Percentiles rank a stretch among this genome's conserved stretches.
Conservation (phyloP, 108 stramenopile species). For the Epipyxis sp. region DNA sequence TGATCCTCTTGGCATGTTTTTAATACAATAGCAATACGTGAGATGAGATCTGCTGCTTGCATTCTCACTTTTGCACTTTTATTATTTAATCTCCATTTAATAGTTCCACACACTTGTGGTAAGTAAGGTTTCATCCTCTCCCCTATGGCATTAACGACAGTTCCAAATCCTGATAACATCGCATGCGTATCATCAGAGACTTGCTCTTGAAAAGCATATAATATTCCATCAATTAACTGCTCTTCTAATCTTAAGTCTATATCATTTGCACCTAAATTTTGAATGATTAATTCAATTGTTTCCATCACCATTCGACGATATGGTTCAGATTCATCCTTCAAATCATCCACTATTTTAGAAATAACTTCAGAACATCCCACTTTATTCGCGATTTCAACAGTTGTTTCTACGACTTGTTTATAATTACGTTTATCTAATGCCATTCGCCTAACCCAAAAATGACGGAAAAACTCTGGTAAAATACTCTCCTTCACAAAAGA, state of each 20-base stretch:
- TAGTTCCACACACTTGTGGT: constrained; percentile 93
- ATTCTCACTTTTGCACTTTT: constrained; percentile 93
- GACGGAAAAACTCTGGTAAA: constrained; percentile 90
- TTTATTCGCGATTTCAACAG: constrained; percentile 95
- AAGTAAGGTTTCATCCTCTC: constrained; percentile 93
- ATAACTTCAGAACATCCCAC: constrained; percentile 93
- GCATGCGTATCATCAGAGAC: constrained; percentile 51
- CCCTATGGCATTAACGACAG: constrained; percentile 90
- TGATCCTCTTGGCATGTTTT: constrained; percentile 95
- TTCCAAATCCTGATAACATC: constrained; percentile 96
- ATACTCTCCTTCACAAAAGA: constrained; percentile 93
- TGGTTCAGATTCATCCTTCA: constrained; percentile 98
- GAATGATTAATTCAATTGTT: constrained; percentile 81
- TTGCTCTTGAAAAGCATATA: constrained; percentile 99
- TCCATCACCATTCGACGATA: constrained; percentile 99
- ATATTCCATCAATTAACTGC: constrained; percentile 92
- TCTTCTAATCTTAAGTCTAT: constrained; percentile 94
- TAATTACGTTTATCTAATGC: constrained; percentile 94
- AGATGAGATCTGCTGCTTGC: constrained; percentile 98
- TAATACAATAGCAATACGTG: constrained; percentile 94
- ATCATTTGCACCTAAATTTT: constrained; percentile 88
- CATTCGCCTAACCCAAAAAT: constrained; percentile 99
- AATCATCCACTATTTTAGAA: constrained; percentile 90
- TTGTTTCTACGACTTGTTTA: constrained; percentile 92
- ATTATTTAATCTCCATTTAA: constrained; percentile 98